phyloP scores from a whole-genome alignment of 2,329 filamentous ascomycete genomes.

The Biscogniauxia mediterranea region DNA sequence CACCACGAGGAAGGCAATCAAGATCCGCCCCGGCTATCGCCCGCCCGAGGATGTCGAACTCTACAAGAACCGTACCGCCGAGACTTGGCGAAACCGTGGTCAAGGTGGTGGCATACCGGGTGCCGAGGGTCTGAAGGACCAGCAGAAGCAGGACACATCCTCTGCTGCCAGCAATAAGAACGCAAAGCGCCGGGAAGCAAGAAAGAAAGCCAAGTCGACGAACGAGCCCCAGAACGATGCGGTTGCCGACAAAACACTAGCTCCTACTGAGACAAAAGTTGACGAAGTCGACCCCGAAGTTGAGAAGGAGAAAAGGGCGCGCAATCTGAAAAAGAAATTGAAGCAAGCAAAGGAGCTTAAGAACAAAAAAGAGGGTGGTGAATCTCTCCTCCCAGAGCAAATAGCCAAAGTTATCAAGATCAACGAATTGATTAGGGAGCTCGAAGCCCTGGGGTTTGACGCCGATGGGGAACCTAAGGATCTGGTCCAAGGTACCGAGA shows the following conservation, averaged over 20 bases:
- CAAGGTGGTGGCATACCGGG: slow-evolving; percentile 73
- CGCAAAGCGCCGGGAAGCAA: slow-evolving; percentile 67
- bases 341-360: slow-evolving; percentile 89
- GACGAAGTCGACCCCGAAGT: slow-evolving; percentile 62
- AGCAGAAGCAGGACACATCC: slow-evolving; percentile 42
- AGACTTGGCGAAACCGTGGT: slow-evolving; percentile 76
- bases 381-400: slow-evolving; percentile 84
- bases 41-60: slow-evolving; percentile 94
- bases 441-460: slow-evolving; percentile 83
- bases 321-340: slow-evolving; percentile 90
- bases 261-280: slow-evolving; percentile 26
- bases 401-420: slow-evolving; percentile 98
- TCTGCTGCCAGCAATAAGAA: slow-evolving; percentile 74
- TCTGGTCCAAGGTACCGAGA: slow-evolving; percentile 3
- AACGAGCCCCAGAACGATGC: slow-evolving; percentile 63
- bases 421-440: slow-evolving; percentile 84
- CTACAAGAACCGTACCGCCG: slow-evolving; percentile 90
- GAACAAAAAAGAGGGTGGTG: slow-evolving; percentile 86
- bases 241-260: slow-evolving; percentile 40
- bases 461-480: slow-evolving; percentile 63
- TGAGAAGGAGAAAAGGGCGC: slow-evolving; percentile 88
- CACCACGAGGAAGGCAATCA: slow-evolving; percentile 89
- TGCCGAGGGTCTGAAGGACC: slow-evolving; percentile 58
- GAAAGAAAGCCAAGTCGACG: slow-evolving; percentile 52
- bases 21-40: slow-evolving; percentile 87